Conservation (phyloP, 148 eudicot genomes). For the Simmondsia chinensis region DNA sequence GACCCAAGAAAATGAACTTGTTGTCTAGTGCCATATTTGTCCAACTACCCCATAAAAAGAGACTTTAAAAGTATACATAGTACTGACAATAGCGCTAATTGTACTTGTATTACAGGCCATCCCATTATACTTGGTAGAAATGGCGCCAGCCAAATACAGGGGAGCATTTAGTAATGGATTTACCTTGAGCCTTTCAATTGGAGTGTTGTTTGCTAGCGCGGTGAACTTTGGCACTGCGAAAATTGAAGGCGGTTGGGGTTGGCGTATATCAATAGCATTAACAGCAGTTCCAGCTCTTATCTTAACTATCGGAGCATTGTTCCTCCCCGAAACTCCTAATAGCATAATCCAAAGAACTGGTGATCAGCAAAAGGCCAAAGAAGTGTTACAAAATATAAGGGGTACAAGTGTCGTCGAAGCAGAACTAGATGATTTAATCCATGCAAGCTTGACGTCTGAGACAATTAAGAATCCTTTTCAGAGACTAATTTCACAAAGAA, state of each 20-base stretch:
- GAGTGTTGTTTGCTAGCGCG: no score
- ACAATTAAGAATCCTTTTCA: slow-evolving; percentile 8
- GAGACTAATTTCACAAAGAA: slow-evolving; percentile 5
- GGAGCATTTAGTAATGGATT: no score
- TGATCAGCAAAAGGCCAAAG: slow-evolving; percentile 1
- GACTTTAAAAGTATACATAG: no score
- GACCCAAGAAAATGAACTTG: no score
- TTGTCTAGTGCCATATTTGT: no score
- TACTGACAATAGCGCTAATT: no score
- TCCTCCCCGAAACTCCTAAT: slow-evolving; percentile 15
- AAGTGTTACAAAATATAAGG: slow-evolving; percentile 7
- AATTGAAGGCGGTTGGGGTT: no score
- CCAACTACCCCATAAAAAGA: no score
- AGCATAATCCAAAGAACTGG: neutral
- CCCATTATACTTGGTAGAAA: slow-evolving; percentile 11
- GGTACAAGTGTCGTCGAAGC: slow-evolving; percentile 3
- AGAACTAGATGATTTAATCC: slow-evolving; percentile 9
- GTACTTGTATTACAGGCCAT: neutral
- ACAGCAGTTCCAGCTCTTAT: slow-evolving; percentile 12
- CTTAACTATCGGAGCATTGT: slow-evolving; percentile 6
- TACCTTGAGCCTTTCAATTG: no score
- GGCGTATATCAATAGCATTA: slow-evolving; percentile 14
- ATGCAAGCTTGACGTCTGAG: slow-evolving; percentile 8
- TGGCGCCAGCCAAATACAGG: no score
- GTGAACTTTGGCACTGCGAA: slow-evolving; percentile 13